Base-by-base conservation (phyloP, 2,329 filamentous ascomycete genomes). In the Fusarium neocosmosporiellum region DNA sequence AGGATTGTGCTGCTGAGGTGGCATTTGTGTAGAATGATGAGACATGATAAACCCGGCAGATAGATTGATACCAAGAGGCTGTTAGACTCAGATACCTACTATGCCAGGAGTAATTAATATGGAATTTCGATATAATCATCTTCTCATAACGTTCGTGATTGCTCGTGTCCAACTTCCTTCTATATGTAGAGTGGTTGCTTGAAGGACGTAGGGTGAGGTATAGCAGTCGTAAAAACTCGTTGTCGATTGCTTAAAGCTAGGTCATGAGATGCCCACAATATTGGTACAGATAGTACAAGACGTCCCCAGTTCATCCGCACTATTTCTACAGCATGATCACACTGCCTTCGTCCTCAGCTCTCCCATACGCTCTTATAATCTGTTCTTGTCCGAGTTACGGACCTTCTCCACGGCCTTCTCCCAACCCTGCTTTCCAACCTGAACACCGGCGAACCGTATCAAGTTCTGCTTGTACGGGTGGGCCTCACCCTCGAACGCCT, bases 381-480 rank as follows among this genome's bases (percentile, higher is more conserved):
- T 86, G 78, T 84, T 78, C 75, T 81, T 81, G 71, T 87, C 88
- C 18, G 82, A 82, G 66, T 85, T 83, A 66, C 88, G 81, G 54
- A 90, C 85, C 59, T 83, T 84, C 80, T 84, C 83, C 1, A 87
- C 86, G 2, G 84, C 84, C 73, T 85, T 82, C 75, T 86, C 83
- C 89, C 89, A 90, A 3, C 88, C 88, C 43, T 84, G 80, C 54
- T 82, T 77, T 1, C 89, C 88, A 2, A 91, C 88, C 43, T 81
- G 78, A 75, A 88, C 85, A 18, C 91, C 92, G 8, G 87, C 88
- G 75, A 96, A 92, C 80, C 89, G 90, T 59, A 98, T 83, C 70
- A 98, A 84, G 80, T 99, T 99, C 82, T 92, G 84, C 88, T 94
- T 93, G 83, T 98, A 98, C 41, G 96, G 97, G 86, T 99, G 95